phyloP scores from a whole-genome alignment of 768 basidiomycete species.

The Termitomyces sp. region DNA sequence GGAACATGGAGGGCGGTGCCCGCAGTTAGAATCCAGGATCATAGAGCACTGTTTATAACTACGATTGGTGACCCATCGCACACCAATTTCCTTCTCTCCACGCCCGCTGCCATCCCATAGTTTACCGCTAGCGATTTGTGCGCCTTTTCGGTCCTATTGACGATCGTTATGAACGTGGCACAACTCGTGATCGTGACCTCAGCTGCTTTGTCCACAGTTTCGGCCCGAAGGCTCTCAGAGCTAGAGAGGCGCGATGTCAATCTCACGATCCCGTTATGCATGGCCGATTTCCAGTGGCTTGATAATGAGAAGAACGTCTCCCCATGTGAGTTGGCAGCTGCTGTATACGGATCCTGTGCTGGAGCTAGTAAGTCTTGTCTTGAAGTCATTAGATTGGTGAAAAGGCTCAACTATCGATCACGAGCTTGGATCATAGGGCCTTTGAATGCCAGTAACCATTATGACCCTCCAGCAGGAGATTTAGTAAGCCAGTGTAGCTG shows the following conservation, averaged over 20 bases:
- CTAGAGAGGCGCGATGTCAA: constrained; percentile 11
- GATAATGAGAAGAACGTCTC: constrained; percentile 22
- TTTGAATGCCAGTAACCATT: constrained; percentile 6
- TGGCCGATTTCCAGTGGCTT: constrained; percentile 31
- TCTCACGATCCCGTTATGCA: constrained; percentile 23
- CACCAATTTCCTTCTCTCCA: neutral
- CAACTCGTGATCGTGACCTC: constrained; percentile 2
- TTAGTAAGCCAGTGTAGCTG: constrained; percentile 30
- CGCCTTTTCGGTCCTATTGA: neutral
- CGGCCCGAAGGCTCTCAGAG: neutral
- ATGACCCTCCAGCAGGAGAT: neutral
- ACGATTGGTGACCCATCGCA: neutral
- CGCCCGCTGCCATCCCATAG: neutral
- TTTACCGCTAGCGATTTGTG: neutral
- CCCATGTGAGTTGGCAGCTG: constrained; percentile 33
- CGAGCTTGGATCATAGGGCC: constrained; percentile 26
- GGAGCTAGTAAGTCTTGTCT: constrained; percentile 26
- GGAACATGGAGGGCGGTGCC: neutral
- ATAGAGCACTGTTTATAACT: constrained; percentile 2
- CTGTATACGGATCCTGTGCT: constrained; percentile 29
- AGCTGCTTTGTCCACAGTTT: neutral
- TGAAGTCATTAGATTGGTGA: neutral
- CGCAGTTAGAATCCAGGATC: neutral
- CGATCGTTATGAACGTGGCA: neutral
- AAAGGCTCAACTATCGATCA: neutral